Evolutionary conservation across 2,329 filamentous ascomycete genomes (phyloP).

Genomic region (Thelonectria rubi): DNA sequence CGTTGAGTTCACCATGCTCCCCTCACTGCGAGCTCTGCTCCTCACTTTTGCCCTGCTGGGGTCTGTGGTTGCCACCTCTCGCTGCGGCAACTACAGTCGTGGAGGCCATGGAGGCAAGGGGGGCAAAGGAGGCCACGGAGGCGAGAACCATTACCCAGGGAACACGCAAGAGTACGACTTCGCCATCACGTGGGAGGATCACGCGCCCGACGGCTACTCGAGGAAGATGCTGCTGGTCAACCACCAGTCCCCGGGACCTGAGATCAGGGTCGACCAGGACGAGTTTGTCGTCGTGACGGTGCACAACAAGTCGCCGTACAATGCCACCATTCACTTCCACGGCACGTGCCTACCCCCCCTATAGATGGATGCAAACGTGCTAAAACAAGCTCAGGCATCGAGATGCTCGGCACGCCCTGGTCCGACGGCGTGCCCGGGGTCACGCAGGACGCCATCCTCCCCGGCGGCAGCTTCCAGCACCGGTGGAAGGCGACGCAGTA

Average conservation of each 20-base stretch:
- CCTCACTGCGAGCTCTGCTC: conserved; percentile 1
- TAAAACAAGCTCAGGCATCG: conserved; percentile 52
- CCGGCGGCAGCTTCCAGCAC: conserved; percentile 60
- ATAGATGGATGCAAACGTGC: conserved; percentile 1
- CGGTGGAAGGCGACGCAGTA: conserved; percentile 64
- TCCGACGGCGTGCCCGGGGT: conserved; percentile 68
- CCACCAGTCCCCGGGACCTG: conserved; percentile 68
- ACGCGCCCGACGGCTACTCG: conserved; percentile 55
- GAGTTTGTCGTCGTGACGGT: conserved; percentile 58
- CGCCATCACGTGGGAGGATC: conserved; percentile 48
- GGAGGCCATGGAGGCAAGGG: neutral
- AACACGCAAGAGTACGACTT: conserved; percentile 41
- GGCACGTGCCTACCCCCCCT: conserved; percentile 41
- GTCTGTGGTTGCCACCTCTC: conserved; percentile 6
- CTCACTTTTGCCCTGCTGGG: conserved; percentile 4
- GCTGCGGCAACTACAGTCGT: neutral
- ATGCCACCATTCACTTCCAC: conserved; percentile 61
- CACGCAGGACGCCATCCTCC: conserved; percentile 60
- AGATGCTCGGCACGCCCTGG: conserved; percentile 64
- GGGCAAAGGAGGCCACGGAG: neutral
- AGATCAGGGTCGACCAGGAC: conserved; percentile 62
- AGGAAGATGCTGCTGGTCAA: conserved; percentile 63
- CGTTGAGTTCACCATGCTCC: conserved; percentile 10
- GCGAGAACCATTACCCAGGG: neutral
- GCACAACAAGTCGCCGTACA: conserved; percentile 56